Percentiles rank a stretch among this genome's conserved stretches.
These are phyloP conservation scores for Pseudopyrenochaeta lycopersici DNA, from an alignment of 2,329 filamentous ascomycete species.

Conservation along the genomic window DNA sequence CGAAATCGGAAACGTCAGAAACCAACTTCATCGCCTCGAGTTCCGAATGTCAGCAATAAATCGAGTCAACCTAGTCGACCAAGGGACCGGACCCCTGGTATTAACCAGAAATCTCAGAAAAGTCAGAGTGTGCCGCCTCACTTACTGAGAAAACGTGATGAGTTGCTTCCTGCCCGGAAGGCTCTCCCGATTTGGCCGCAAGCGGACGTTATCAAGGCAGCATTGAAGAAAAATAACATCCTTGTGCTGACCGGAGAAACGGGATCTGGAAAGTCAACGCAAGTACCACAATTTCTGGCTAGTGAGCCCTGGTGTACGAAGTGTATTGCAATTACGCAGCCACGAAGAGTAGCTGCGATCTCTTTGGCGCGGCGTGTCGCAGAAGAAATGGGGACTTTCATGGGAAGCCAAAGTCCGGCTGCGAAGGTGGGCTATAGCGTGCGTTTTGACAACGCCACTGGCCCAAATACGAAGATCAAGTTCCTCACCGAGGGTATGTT, in stretches of 20 bases:
- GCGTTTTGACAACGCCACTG: constrained; percentile 87
- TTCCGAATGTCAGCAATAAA: constrained; percentile 1
- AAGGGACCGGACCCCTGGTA: constrained; percentile 5
- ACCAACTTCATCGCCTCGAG: neutral
- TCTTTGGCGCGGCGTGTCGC: constrained; percentile 89
- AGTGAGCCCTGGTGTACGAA: constrained; percentile 83
- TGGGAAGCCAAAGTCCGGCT: constrained; percentile 66
- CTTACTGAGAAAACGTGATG: constrained; percentile 55
- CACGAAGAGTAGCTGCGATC: constrained; percentile 90
- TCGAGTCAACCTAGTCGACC: constrained; percentile 2
- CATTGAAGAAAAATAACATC: constrained; percentile 72
- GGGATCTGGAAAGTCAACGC: constrained; percentile 95
- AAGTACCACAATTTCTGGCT: constrained; percentile 90
- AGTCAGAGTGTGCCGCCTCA: constrained; percentile 29
- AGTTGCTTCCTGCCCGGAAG: constrained; percentile 64
- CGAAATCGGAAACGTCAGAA: constrained; percentile 6
- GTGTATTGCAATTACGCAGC: constrained; percentile 88
- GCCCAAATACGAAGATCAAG: constrained; percentile 86
- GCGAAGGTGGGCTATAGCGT: constrained; percentile 89
- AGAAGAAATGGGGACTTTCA: constrained; percentile 76
- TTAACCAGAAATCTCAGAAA: constrained; percentile 4
- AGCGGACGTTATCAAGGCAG: constrained; percentile 72
- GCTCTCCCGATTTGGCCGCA: constrained; percentile 83
- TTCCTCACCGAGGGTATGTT: constrained; percentile 97
- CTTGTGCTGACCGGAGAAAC: constrained; percentile 92